Percentiles rank a stretch among this genome's conserved stretches.
phyloP scores from a whole-genome alignment of 2,329 filamentous ascomycete genomes.

The Pseudogymnoascus sp. region DNA sequence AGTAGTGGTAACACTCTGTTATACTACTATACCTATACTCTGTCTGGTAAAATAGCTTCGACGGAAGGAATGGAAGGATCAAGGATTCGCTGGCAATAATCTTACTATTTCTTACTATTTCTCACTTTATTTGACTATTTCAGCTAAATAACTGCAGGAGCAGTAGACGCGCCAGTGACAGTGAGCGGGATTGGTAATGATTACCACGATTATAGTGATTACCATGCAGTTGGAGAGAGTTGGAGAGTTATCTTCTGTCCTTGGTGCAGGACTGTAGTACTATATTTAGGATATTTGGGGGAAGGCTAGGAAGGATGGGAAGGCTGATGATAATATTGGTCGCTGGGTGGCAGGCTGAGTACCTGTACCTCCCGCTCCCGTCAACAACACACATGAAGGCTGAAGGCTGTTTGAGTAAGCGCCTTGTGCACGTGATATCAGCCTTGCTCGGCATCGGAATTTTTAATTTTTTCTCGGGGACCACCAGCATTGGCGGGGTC shows the following conservation, averaged over 20 bases:
- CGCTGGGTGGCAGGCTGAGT: background rate
- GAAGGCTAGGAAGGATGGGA: background rate
- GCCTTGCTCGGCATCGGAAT: background rate
- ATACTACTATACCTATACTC: background rate
- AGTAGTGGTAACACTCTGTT: background rate
- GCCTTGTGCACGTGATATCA: background rate
- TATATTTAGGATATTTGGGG: background rate
- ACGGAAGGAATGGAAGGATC: background rate
- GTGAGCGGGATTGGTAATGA: background rate
- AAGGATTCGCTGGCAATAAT: background rate
- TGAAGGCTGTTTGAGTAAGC: background rate
- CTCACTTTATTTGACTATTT: background rate
- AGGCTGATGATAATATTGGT: background rate
- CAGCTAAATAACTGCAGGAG: background rate
- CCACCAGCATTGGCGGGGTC: background rate
- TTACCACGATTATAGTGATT: background rate
- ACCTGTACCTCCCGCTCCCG: slow-evolving; percentile 3
- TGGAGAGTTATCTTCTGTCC: background rate
- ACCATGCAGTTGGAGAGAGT: background rate
- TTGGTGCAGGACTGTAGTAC: background rate
- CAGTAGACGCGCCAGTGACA: background rate
- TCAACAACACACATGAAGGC: background rate
- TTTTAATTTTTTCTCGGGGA: background rate
- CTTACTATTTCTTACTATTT: background rate
- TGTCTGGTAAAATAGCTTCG: background rate